These are phyloP conservation scores for Ophiosphaerella herpotricha DNA, from an alignment of 2,329 filamentous ascomycete species.

Conservation along the genomic window DNA sequence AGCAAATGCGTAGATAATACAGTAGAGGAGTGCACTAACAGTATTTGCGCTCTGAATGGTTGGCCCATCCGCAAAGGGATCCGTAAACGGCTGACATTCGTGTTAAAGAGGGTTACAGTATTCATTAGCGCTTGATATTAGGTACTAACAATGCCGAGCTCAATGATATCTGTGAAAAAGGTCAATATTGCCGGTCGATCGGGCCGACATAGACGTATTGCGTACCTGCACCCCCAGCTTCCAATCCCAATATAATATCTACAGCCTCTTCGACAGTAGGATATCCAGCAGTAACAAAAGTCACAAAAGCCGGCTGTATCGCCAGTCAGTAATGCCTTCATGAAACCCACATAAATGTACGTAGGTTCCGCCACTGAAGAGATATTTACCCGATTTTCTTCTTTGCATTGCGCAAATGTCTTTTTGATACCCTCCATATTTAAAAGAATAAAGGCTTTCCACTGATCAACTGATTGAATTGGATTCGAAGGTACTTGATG, in stretches of 20 bases:
- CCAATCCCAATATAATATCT: slow-evolving; percentile 83
- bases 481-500: no score
- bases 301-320: slow-evolving; percentile 79
- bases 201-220: slow-evolving; percentile 3
- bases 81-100: slow-evolving; percentile 73
- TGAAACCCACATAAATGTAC: background rate
- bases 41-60: slow-evolving; percentile 97
- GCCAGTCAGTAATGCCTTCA: slow-evolving; percentile 10
- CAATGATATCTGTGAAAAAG: slow-evolving; percentile 75
- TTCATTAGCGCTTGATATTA: no score
- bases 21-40: slow-evolving; percentile 51
- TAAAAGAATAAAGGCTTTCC: background rate
- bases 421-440: slow-evolving; percentile 55
- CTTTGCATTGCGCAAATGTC: slow-evolving; percentile 57
- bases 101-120: no score
- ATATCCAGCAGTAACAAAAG: slow-evolving; percentile 94
- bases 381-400: slow-evolving; percentile 50
- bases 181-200: slow-evolving; percentile 4
- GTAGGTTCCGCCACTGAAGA: background rate
- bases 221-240: slow-evolving; percentile 87
- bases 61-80: slow-evolving; percentile 96
- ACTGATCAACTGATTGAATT: no score
- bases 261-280: slow-evolving; percentile 83
- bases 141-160: slow-evolving; percentile 70
- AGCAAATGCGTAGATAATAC: slow-evolving; percentile 9